phyloP scores from a whole-genome alignment of 176 grass and related monocot genomes.

The Oryza glaberrima region DNA sequence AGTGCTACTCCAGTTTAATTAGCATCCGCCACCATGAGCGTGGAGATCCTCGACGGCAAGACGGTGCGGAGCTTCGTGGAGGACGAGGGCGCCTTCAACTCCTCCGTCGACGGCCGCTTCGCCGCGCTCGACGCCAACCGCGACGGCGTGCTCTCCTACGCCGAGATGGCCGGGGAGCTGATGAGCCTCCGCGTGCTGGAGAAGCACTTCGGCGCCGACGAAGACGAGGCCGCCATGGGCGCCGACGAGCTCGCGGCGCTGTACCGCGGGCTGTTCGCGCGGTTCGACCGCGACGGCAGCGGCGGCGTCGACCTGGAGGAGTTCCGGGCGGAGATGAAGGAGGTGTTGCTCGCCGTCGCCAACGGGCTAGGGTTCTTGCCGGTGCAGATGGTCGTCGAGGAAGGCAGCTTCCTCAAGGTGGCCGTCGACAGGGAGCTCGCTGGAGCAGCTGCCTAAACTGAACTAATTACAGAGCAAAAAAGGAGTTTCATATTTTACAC shows the following conservation, averaged over 20 bases:
- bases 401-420: conserved; percentile 36
- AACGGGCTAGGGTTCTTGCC: conserved; percentile 51
- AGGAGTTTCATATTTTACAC: too few relatives aligned
- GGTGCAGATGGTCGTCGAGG: conserved; percentile 50
- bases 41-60: conserved; percentile 62
- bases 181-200: conserved; percentile 49
- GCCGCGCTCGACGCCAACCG: conserved; percentile 53
- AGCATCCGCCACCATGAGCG: conserved; percentile 41
- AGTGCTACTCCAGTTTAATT: too few relatives aligned
- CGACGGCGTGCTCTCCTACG: conserved; percentile 57
- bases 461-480: too few relatives aligned
- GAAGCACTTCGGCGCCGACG: conserved; percentile 55
- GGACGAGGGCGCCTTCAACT: conserved; percentile 57
- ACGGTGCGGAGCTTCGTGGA: conserved; percentile 63
- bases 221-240: conserved; percentile 44
- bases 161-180: conserved; percentile 59
- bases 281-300: conserved; percentile 71
- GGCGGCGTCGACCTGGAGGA: conserved; percentile 56
- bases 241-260: conserved; percentile 38
- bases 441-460: neutral
- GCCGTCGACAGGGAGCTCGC: conserved; percentile 38
- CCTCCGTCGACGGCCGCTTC: conserved; percentile 53
- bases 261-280: conserved; percentile 47
- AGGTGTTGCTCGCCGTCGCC: conserved; percentile 77
- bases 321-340: conserved; percentile 66